phyloP scores from a whole-genome alignment of 1,139 yeast genomes.

The Lodderomyces margitis region DNA sequence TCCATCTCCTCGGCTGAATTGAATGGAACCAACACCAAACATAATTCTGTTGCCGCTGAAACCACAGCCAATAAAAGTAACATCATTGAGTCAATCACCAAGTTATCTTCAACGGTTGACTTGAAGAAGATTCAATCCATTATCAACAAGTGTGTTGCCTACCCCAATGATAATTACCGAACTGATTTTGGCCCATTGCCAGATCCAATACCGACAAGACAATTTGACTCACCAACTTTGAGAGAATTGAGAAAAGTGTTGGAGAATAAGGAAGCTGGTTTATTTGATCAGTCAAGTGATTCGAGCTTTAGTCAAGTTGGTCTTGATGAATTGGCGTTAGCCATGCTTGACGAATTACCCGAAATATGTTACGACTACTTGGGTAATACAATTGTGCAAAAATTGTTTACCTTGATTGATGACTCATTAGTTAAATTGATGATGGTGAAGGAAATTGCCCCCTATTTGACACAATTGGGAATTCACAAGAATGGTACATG shows the following conservation, averaged over 20 bases:
- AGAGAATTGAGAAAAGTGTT: slow-evolving; percentile 56
- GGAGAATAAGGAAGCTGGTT: slow-evolving; percentile 39
- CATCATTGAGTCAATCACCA: slow-evolving; percentile 24
- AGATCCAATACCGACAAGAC: slow-evolving; percentile 59
- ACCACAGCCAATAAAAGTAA: slow-evolving; percentile 21
- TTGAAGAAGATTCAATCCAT: slow-evolving; percentile 32
- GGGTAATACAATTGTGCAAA: slow-evolving; percentile 95
- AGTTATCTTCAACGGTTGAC: slow-evolving; percentile 23
- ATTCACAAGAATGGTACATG: slow-evolving; percentile 98
- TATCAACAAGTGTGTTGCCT: slow-evolving; percentile 30
- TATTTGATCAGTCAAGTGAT: slow-evolving; percentile 7
- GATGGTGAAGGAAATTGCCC: slow-evolving; percentile 78
- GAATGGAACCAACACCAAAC: not conserved
- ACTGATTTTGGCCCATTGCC: slow-evolving; percentile 69
- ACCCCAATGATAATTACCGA: slow-evolving; percentile 35
- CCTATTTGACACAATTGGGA: slow-evolving; percentile 86
- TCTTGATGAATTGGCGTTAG: slow-evolving; percentile 82
- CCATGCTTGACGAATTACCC: slow-evolving; percentile 87
- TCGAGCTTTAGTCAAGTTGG: slow-evolving; percentile 14
- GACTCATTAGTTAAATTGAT: slow-evolving; percentile 72
- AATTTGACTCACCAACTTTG: slow-evolving; percentile 84
- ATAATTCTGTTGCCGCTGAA: slow-evolving; percentile 1
- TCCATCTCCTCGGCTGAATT: not conserved
- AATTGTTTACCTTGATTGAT: slow-evolving; percentile 67
- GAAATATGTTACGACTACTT: slow-evolving; percentile 89